Evolutionary conservation across 805 yeast species (phyloP).

Genomic region (Lachancea quebecensis): DNA sequence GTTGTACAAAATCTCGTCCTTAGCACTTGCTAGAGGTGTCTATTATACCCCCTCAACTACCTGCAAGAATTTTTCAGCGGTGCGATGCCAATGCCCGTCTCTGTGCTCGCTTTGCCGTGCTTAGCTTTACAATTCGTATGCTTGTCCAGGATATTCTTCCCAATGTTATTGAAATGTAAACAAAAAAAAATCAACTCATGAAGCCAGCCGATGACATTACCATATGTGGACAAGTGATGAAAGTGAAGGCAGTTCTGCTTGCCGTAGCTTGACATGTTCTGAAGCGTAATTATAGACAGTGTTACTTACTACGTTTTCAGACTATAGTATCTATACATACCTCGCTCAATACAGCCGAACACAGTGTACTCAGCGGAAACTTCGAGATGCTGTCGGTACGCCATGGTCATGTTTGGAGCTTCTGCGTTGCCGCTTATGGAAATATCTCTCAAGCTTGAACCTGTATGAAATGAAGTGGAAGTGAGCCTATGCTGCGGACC

Average conservation of each 20-base stretch:
- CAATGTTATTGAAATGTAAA: not conserved
- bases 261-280: too few relatives aligned
- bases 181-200: not conserved
- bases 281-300: too few relatives aligned
- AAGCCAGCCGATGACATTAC: not conserved
- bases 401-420: conserved; percentile 15
- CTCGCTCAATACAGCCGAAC: conserved; percentile 39
- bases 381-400: conserved; percentile 25
- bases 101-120: not conserved
- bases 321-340: conserved; percentile 39
- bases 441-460: not conserved
- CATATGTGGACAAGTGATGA: not conserved
- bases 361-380: conserved; percentile 33
- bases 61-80: too few relatives aligned
- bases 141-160: not conserved
- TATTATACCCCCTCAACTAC: too few relatives aligned
- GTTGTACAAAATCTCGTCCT: too few relatives aligned
- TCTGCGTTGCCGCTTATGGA: not conserved
- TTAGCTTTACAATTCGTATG: not conserved
- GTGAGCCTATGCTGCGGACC: too few relatives aligned
- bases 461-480: too few relatives aligned
- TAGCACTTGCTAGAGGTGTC: too few relatives aligned
- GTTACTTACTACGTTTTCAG: conserved; percentile 28
- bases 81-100: not conserved
- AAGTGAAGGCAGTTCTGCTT: too few relatives aligned